These are phyloP conservation scores for Moniliophthora roreri DNA, from an alignment of 1,284 basidiomycete species.

Conservation along the genomic window DNA sequence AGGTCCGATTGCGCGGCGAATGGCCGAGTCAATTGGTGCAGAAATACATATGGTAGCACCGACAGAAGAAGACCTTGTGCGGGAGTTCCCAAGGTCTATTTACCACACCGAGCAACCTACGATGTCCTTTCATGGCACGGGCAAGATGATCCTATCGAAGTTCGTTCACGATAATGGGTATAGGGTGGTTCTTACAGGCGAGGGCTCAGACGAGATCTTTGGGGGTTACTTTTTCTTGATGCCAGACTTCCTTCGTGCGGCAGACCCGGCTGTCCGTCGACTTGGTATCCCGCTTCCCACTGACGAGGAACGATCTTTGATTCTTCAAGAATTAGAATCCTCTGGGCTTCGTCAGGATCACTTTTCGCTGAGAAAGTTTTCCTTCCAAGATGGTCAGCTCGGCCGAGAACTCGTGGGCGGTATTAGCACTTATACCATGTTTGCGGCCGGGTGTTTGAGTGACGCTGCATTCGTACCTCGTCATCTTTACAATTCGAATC, in stretches of 20 bases:
- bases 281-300: constrained; percentile 15
- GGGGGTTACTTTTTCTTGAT: constrained; percentile 17
- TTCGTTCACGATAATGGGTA: constrained; percentile 14
- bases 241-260: constrained; percentile 16
- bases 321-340: background rate
- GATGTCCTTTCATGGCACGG: constrained; percentile 12
- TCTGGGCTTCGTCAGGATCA: constrained; percentile 9
- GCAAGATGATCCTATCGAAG: constrained; percentile 17
- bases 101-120: constrained; percentile 16
- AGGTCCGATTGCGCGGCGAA: constrained; percentile 14
- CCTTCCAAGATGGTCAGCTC: constrained; percentile 7
- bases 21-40: constrained; percentile 16
- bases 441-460: constrained; percentile 11
- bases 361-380: constrained; percentile 7
- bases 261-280: constrained; percentile 7
- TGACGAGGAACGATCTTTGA: constrained; percentile 5
- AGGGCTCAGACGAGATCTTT: constrained; percentile 21
- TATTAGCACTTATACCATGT: no score
- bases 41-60: constrained; percentile 12
- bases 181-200: constrained; percentile 21
- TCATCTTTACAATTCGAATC: background rate
- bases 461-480: constrained; percentile 1
- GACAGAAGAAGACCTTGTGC: constrained; percentile 16
- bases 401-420: constrained; percentile 14
- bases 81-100: constrained; percentile 15